These are phyloP conservation scores for Penicillium glabrum DNA, from an alignment of 2,329 filamentous ascomycete genomes.

Conservation along the genomic window DNA sequence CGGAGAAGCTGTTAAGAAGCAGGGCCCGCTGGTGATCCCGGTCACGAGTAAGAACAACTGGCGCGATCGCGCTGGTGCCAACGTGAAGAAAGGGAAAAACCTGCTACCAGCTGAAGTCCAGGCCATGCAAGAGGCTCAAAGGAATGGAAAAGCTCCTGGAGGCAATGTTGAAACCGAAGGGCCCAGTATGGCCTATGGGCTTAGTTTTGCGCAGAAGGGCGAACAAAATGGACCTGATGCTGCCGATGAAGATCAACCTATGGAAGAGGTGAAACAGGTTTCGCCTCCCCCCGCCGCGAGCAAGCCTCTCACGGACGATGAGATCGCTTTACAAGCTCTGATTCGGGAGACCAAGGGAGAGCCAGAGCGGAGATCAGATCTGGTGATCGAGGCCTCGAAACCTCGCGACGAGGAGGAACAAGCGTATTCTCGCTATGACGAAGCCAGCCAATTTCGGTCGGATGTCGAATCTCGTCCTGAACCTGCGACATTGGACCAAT, in stretches of 20 bases:
- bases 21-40: constrained; percentile 70
- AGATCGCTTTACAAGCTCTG: constrained; percentile 66
- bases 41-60: constrained; percentile 86
- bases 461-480: constrained; percentile 74
- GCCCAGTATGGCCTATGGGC: constrained; percentile 53
- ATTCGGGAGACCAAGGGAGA: constrained; percentile 55
- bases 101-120: constrained; percentile 59
- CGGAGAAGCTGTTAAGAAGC: constrained; percentile 37
- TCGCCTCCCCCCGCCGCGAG: constrained; percentile 12
- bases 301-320: constrained; percentile 56
- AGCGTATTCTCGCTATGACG: constrained; percentile 31
- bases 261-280: constrained; percentile 24
- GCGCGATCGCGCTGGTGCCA: constrained; percentile 37
- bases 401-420: constrained; percentile 18
- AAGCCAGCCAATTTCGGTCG: constrained; percentile 63
- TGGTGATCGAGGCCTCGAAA: constrained; percentile 52
- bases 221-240: constrained; percentile 11
- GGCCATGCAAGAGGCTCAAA: constrained; percentile 45
- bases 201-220: constrained; percentile 50
- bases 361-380: constrained; percentile 43
- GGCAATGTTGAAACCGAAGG: constrained; percentile 50
- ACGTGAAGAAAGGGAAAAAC: constrained; percentile 61
- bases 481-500: constrained; percentile 75
- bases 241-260: constrained; percentile 28
- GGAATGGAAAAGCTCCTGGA: constrained; percentile 30